Evolutionary conservation across 768 basidiomycete genomes (phyloP).

Genomic region (Boletus rufocinnamomeus): DNA sequence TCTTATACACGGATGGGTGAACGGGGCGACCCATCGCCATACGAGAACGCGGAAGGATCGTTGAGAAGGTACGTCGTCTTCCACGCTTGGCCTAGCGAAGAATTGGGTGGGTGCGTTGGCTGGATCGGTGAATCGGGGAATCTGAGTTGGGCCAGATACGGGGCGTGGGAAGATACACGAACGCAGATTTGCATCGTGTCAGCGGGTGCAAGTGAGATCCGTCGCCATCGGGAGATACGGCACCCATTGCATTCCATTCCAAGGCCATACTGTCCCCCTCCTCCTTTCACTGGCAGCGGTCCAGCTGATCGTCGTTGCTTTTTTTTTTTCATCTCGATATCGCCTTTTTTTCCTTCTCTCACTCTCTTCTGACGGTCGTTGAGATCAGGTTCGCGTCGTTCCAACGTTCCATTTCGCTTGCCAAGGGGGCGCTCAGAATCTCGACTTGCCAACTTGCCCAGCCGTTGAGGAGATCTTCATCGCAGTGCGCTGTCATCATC

Average conservation of each 20-base stretch:
- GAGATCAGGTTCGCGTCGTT: slow-evolving; percentile 4
- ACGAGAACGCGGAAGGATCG: slow-evolving; percentile 8
- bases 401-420: slow-evolving; percentile 7
- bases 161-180: slow-evolving; percentile 31
- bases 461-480: slow-evolving; percentile 21
- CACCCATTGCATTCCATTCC: slow-evolving; percentile 30
- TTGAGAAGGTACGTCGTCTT: slow-evolving; percentile 25
- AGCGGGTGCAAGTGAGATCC: slow-evolving; percentile 44
- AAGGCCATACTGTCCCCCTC: slow-evolving; percentile 6
- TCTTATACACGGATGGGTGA: slow-evolving; percentile 22
- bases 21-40: slow-evolving; percentile 7
- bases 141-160: slow-evolving; percentile 23
- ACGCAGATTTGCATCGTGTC: slow-evolving; percentile 35
- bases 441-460: neutral
- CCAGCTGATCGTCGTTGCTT: slow-evolving; percentile 5
- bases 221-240: slow-evolving; percentile 69
- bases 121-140: slow-evolving; percentile 35
- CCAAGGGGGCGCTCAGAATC: slow-evolving; percentile 5
- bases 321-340: slow-evolving; percentile 23
- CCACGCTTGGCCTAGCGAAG: slow-evolving; percentile 2
- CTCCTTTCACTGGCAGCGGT: slow-evolving; percentile 4
- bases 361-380: neutral
- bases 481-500: slow-evolving; percentile 16
- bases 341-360: slow-evolving; percentile 8
- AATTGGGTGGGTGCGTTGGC: neutral